Evolutionary conservation across 805 yeast genomes (phyloP).

Genomic region (Wickerhamomyces bisporus): DNA sequence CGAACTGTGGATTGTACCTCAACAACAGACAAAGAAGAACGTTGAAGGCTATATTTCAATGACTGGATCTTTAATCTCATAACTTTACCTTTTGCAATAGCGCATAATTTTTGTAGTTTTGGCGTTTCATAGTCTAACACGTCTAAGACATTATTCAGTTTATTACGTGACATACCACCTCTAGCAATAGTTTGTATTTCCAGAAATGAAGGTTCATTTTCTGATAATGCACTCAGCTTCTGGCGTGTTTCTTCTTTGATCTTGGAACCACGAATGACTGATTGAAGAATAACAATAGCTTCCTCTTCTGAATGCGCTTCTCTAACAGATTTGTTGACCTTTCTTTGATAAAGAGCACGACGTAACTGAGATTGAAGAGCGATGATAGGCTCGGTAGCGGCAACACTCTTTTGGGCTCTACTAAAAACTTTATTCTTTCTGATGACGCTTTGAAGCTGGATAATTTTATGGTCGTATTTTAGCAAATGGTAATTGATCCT

Average conservation of each 20-base stretch:
- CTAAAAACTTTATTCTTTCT: slow-evolving; percentile 8
- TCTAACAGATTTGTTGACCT: slow-evolving; percentile 14
- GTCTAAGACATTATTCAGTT: slow-evolving; percentile 20
- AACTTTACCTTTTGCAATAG: slow-evolving; percentile 32
- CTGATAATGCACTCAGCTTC: slow-evolving; percentile 1
- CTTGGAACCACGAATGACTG: slow-evolving; percentile 27
- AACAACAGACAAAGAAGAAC: slow-evolving; percentile 22
- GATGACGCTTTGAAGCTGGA: slow-evolving; percentile 14
- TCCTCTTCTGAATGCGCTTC: slow-evolving; percentile 22
- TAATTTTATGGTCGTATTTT: slow-evolving; percentile 13
- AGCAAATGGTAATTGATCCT: slow-evolving; percentile 11
- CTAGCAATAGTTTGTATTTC: slow-evolving; percentile 52
- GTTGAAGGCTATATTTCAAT: slow-evolving; percentile 1
- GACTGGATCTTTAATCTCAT: slow-evolving; percentile 25
- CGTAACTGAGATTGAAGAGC: slow-evolving; percentile 35
- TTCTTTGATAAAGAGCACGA: slow-evolving; percentile 25
- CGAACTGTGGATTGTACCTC: slow-evolving; percentile 54
- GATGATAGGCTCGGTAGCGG: slow-evolving; percentile 16
- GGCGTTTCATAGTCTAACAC: slow-evolving; percentile 22
- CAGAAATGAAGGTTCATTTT: slow-evolving; percentile 20
- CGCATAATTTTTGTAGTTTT: slow-evolving; percentile 29
- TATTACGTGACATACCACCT: slow-evolving; percentile 33
- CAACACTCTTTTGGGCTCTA: slow-evolving; percentile 2
- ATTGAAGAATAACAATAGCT: slow-evolving; percentile 33
- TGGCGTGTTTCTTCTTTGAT: slow-evolving; percentile 8